These are phyloP conservation scores for Panellus pusillus DNA, from an alignment of 768 basidiomycete genomes.

Conservation along the genomic window DNA sequence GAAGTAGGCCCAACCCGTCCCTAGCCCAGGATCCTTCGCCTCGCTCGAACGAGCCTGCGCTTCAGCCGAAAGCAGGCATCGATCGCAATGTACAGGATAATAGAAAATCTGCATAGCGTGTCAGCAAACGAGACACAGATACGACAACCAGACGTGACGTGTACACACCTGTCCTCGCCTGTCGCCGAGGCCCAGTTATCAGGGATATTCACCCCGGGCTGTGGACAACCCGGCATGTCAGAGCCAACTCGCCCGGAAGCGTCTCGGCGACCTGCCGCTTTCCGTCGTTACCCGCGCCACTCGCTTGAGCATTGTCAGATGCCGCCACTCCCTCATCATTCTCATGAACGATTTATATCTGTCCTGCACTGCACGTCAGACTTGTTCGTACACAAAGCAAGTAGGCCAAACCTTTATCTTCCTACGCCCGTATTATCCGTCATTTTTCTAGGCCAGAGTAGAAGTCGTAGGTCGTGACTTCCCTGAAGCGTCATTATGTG, in stretches of 20 bases:
- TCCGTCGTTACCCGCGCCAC: neutral
- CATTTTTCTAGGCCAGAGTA: conserved; percentile 7
- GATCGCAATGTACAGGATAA: neutral
- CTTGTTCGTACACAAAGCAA: too few relatives aligned
- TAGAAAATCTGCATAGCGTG: neutral
- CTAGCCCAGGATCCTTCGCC: neutral
- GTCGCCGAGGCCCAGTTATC: neutral
- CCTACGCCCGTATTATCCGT: neutral
- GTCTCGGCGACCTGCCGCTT: neutral
- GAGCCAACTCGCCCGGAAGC: neutral
- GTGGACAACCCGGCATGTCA: neutral
- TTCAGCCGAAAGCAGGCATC: neutral
- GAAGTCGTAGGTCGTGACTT: conserved; percentile 16
- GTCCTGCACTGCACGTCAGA: neutral
- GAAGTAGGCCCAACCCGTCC: neutral
- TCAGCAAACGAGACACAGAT: neutral
- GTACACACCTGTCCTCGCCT: neutral
- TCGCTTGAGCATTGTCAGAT: neutral
- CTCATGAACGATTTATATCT: neutral
- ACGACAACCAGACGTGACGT: too few relatives aligned
- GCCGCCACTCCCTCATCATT: neutral
- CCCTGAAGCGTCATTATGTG: conserved; percentile 8
- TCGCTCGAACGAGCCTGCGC: neutral
- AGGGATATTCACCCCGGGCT: neutral
- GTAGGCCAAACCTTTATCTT: neutral